A percentile compares a stretch with the other conserved stretches of the same genome.
Evolutionary conservation across 495 filamentous ascomycete genomes (phyloP).

Genomic region (Aspergillus diversus): DNA sequence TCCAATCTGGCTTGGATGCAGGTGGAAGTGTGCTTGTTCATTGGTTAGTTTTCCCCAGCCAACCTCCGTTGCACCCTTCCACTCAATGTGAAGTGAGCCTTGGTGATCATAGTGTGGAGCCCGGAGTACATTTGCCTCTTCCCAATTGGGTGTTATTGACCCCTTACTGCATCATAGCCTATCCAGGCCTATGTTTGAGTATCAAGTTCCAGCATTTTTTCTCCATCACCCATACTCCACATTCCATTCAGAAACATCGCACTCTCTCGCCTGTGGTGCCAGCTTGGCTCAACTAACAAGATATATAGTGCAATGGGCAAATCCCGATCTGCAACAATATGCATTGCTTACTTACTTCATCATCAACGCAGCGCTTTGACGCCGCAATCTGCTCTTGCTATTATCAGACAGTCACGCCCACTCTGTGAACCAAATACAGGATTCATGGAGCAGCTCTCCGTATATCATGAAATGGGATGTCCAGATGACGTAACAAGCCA

Average conservation of each 20-base stretch:
- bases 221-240: neutral
- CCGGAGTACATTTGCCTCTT: neutral
- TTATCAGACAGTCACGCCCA: slow-evolving; percentile 66
- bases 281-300: slow-evolving; percentile 27
- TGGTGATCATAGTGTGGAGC: neutral
- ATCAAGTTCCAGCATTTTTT: too few species aligned
- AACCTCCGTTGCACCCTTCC: slow-evolving; percentile 1
- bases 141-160: neutral
- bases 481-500: slow-evolving; percentile 69
- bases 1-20: slow-evolving; percentile 70
- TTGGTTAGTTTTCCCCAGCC: slow-evolving; percentile 57
- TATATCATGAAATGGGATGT: slow-evolving; percentile 85
- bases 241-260: neutral
- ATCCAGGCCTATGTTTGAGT: too few species aligned
- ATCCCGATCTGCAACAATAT: slow-evolving; percentile 83
- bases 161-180: neutral
- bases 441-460: slow-evolving; percentile 82
- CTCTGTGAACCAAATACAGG: slow-evolving; percentile 84
- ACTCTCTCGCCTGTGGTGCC: neutral
- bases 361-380: slow-evolving; percentile 53
- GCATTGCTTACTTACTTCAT: slow-evolving; percentile 85
- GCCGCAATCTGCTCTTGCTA: slow-evolving; percentile 60
- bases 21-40: slow-evolving; percentile 73
- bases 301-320: slow-evolving; percentile 86
- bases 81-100: slow-evolving; percentile 1